phyloP scores from a whole-genome alignment of 2,329 filamentous ascomycete genomes.

The Colletotrichum tanaceti region DNA sequence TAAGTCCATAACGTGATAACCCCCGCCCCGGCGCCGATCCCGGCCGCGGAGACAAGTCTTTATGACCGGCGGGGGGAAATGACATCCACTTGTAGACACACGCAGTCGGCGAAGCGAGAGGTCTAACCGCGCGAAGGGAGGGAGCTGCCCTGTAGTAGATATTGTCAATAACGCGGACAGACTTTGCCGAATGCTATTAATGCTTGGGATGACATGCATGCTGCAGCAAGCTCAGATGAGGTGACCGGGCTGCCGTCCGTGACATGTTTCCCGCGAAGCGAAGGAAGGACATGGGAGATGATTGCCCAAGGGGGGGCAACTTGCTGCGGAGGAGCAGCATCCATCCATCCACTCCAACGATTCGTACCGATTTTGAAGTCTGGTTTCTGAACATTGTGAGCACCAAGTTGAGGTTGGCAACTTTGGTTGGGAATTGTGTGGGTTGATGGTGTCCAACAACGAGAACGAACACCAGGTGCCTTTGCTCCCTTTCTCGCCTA shows the following conservation, averaged over 20 bases:
- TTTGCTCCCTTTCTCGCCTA: too few species aligned
- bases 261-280: not conserved
- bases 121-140: not conserved
- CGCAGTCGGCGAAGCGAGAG: conserved; percentile 4
- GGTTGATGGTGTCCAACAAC: too few species aligned
- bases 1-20: too few species aligned
- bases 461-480: too few species aligned
- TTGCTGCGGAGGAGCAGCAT: not conserved
- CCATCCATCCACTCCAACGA: too few species aligned
- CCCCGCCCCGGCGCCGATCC: conserved; percentile 4
- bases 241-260: not conserved
- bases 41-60: not conserved
- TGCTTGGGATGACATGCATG: not conserved
- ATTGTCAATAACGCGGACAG: not conserved
- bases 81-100: not conserved
- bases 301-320: not conserved
- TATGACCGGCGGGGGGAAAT: not conserved
- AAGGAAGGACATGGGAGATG: not conserved
- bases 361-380: too few species aligned
- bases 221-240: not conserved
- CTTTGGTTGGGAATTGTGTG: too few species aligned
- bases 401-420: too few species aligned
- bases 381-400: too few species aligned
- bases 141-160: not conserved
- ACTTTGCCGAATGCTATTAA: not conserved